These are phyloP conservation scores for Saccharomycopsis crataegensis DNA, from an alignment of 1,139 yeast species.

Conservation along the genomic window DNA sequence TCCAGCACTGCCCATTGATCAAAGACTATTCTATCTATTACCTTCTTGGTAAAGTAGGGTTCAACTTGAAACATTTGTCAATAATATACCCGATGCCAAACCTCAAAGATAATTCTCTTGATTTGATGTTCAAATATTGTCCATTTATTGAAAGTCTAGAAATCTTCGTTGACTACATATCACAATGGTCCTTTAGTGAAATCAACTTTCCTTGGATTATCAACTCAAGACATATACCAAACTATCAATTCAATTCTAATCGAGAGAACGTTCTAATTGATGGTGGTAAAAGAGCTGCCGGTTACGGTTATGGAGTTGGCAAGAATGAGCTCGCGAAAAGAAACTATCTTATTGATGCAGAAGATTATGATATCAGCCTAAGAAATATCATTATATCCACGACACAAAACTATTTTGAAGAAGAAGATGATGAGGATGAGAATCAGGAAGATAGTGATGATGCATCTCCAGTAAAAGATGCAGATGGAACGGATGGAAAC, in stretches of 20 bases:
- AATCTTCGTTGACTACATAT: conserved; percentile 75
- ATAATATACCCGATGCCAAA: conserved; percentile 89
- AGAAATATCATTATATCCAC: conserved; percentile 13
- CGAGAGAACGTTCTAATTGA: conserved; percentile 7
- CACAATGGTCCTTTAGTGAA: conserved; percentile 58
- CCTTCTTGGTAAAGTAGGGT: conserved; percentile 58
- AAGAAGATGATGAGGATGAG: conserved; percentile 5
- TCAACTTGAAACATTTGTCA: conserved; percentile 50
- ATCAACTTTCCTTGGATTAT: conserved; percentile 18
- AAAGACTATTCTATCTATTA: conserved; percentile 54
- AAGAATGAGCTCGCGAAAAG: background rate
- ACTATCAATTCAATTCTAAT: conserved; percentile 2
- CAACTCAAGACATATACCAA: conserved; percentile 15
- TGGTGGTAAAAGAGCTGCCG: background rate
- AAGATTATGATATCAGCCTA: background rate
- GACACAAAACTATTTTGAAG: conserved; percentile 10
- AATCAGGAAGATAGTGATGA: background rate
- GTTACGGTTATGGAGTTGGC: background rate
- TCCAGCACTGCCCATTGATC: conserved; percentile 83
- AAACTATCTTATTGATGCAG: background rate
- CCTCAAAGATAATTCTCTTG: conserved; percentile 60
- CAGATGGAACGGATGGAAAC: background rate
- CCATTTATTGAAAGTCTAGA: conserved; percentile 59
- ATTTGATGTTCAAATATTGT: conserved; percentile 64
- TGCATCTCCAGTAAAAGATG: background rate